Base-by-base conservation (phyloP, 345 rosid genomes). In the Syzygium grande region DNA sequence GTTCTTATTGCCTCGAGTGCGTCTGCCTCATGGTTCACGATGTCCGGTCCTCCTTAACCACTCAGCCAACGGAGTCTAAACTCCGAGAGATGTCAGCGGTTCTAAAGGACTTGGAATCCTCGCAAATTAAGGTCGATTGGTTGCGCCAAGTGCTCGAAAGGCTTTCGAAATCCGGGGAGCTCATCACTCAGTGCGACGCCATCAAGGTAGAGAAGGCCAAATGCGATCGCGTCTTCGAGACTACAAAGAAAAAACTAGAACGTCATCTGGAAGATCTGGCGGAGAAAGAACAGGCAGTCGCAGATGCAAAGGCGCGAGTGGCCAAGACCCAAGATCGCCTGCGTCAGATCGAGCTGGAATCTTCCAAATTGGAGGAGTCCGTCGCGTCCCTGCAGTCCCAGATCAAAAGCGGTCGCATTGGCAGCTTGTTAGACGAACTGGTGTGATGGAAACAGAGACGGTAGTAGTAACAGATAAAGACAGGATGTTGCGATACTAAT, bases 91-190 rank as follows among this genome's bases (percentile, higher is more conserved):
- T 95, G 88, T 84, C 90, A 56, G 96, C 97, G 19, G 96, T 96
- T 53, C 92, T 97, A 25, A 97, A 94, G 89, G 99, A 97, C 85
- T 94, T 96, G 53, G 98, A 97, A 52, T 91, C 96, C 22, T 94
- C 94, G 1, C 92, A 87, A 73, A 95, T 97, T 12, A 93, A 95
- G 58, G 95, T 95, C 11, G 85, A 87, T 13, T 96, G 99, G 99
- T 92, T 97, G 16, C 92, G 92, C 10, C 86, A 46, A 19, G 68
- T 92, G 77, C 93, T 96, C 49, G 89, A 91, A 15, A 94, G 93
- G 87, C 91, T 95, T 30, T 85, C 78, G 41, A 95, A 93, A 89
- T 95, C 91, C 5, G 63, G 89, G 27, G 97, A 95, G 88, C 91
- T 95, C 84, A 89, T 88, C 4, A 58, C 63, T 55, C 93, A 73